These are phyloP conservation scores for Skeletonema grethae DNA, from an alignment of 108 stramenopile genomes.

Conservation along the genomic window DNA sequence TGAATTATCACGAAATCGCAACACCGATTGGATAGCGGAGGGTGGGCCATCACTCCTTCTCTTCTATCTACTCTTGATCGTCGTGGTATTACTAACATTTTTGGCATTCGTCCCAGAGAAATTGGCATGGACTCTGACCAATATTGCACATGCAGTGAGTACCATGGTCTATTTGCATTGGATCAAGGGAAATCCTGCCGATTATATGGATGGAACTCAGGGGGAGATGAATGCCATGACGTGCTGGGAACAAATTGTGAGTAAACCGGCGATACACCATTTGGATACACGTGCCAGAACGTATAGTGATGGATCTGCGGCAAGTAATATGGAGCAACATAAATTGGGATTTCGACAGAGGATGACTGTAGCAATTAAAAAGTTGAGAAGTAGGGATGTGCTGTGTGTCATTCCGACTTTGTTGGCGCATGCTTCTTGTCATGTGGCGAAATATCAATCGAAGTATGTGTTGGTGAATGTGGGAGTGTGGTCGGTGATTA, in stretches of 20 bases:
- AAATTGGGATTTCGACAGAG: not conserved
- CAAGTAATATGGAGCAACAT: not conserved
- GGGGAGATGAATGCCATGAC: constrained; percentile 88
- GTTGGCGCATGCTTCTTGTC: constrained; percentile 79
- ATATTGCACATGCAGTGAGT: constrained; percentile 61
- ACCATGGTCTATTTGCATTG: constrained; percentile 83
- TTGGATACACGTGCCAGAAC: constrained; percentile 18
- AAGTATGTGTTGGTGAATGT: constrained; percentile 71
- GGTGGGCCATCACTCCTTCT: constrained; percentile 59
- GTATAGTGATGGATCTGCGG: not conserved
- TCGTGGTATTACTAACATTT: constrained; percentile 58
- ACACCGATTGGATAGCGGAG: constrained; percentile 52
- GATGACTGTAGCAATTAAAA: constrained; percentile 11
- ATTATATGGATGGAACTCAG: constrained; percentile 73
- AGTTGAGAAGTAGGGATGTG: constrained; percentile 40
- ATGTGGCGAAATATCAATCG: constrained; percentile 66
- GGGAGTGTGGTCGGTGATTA: constrained; percentile 76
- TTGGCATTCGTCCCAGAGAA: constrained; percentile 54
- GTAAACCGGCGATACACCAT: constrained; percentile 31
- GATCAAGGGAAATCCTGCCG: constrained; percentile 83
- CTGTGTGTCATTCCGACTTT: constrained; percentile 81
- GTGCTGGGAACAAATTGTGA: constrained; percentile 83
- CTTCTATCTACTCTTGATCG: constrained; percentile 63
- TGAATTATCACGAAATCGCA: constrained; percentile 72
- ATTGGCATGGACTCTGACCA: constrained; percentile 70